Base-by-base conservation (phyloP, 805 yeast genomes). In the Cyberlindnera meyerae region DNA sequence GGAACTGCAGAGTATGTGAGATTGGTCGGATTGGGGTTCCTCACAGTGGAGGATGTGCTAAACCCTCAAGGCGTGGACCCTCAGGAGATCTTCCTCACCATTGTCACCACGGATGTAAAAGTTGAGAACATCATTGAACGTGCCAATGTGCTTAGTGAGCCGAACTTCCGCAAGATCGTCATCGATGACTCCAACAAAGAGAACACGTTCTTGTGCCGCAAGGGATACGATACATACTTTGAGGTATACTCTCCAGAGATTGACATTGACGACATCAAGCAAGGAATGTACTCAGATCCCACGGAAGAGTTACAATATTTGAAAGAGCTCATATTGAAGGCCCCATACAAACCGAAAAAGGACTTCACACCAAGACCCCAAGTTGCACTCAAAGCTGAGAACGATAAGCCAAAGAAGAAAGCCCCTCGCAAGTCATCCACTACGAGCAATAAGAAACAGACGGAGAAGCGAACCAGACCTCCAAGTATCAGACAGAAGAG, bases 1-100 rank as follows among this genome's bases (percentile, higher is more conserved):
- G 82, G 80, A 4, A 70, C 68, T 5, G 65, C 68, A 25, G 62
- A 62, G 33, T 68, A 65, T 34, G 58, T 79, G 2, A 78, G 70
- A 12, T 45, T 79, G 1, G 57, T 60, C 40, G 79, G 70, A 2
- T 45, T 71, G 21, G 68, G 73, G 55, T 75, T 77, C 42, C 51
- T 68, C n/a, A 52, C 70, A 36, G 51, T 57, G 31, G 28, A 52
- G 5, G 79, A 76, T 26, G 55, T 73, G 7, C 58, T 62, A 2
- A 37, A 40, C 4, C 38, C 47, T 5, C 57, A 65, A 9, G 44
- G 36, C 6, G 52, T 57, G 1, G 54, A 49, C 7, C 48, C 46
- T 1, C 66, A 69, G 47, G 87, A 80, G 53, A 37, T 80, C 6
- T 75, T 74, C 44, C 48, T 81, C 18, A 73, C 84, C 0, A 68